These are phyloP conservation scores for Oryza glumipatula DNA, from an alignment of 176 grass and related monocot genomes.

Conservation along the genomic window DNA sequence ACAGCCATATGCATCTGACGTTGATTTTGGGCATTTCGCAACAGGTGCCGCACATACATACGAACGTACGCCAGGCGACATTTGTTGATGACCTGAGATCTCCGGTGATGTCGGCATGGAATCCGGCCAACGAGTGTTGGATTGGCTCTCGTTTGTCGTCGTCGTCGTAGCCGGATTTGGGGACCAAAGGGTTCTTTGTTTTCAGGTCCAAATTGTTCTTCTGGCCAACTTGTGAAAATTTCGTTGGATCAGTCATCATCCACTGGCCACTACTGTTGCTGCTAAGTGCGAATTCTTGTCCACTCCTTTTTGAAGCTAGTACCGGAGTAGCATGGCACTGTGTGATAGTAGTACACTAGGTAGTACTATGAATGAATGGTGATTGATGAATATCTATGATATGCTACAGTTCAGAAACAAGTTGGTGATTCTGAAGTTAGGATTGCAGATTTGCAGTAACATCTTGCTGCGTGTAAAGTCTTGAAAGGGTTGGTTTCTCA, in stretches of 20 bases:
- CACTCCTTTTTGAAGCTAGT: constrained; percentile 17
- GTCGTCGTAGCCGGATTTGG: background rate
- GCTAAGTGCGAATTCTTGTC: background rate
- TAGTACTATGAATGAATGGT: background rate
- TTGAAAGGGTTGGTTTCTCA: background rate
- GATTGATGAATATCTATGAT: background rate
- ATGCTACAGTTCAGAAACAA: background rate
- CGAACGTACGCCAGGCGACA: background rate
- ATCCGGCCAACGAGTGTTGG: background rate
- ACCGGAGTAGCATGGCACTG: constrained; percentile 4
- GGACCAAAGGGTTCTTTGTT: background rate
- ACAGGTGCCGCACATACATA: background rate
- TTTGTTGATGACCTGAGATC: background rate
- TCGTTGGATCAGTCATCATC: constrained; percentile 3
- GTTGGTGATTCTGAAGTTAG: background rate
- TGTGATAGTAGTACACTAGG: background rate
- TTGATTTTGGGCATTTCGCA: constrained; percentile 18
- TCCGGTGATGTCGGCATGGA: constrained; percentile 5
- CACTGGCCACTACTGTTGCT: background rate
- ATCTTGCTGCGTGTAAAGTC: background rate
- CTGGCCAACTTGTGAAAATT: background rate
- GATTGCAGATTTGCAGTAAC: background rate
- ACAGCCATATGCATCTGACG: background rate
- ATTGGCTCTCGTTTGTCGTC: constrained; percentile 16
- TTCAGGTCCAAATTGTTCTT: constrained; percentile 1